Conservation (phyloP, 164 flowering plant genomes). For the Amborella trichopoda region DNA sequence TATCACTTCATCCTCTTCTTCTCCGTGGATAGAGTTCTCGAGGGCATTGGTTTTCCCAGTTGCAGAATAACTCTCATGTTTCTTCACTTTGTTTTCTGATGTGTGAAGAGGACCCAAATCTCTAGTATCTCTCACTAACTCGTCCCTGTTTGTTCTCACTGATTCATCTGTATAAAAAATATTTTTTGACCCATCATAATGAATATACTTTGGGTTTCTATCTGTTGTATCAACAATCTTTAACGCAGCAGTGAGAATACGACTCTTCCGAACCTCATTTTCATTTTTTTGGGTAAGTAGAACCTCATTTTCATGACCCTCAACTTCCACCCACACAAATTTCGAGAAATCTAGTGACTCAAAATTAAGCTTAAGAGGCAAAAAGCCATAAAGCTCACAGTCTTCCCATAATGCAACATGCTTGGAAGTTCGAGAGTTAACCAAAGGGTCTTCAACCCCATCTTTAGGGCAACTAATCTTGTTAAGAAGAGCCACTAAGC, state of each 20-base stretch:
- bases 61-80: constrained; percentile 2
- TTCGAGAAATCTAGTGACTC: constrained; percentile 24
- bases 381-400: constrained; percentile 55
- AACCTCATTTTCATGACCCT: too few relatives aligned
- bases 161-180: constrained; percentile 15
- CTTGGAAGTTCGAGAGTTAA: constrained; percentile 7
- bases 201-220: constrained; percentile 25
- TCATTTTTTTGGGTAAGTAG: too few relatives aligned
- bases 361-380: constrained; percentile 31
- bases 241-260: constrained; percentile 43
- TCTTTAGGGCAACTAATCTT: constrained; percentile 13
- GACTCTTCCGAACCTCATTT: constrained; percentile 24
- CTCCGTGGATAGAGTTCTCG: background rate
- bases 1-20: constrained; percentile 84
- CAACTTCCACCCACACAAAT: constrained; percentile 8
- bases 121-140: background rate
- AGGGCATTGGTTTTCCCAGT: background rate
- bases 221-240: constrained; percentile 24
- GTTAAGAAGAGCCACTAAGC: constrained; percentile 34
- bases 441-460: background rate
- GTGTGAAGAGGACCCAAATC: background rate
- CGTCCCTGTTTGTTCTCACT: constrained; percentile 3
- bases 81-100: background rate
- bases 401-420: constrained; percentile 79
- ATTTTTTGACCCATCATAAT: constrained; percentile 17